Conservation (phyloP, 2,329 filamentous ascomycete species). For the Fusarium sp. region DNA sequence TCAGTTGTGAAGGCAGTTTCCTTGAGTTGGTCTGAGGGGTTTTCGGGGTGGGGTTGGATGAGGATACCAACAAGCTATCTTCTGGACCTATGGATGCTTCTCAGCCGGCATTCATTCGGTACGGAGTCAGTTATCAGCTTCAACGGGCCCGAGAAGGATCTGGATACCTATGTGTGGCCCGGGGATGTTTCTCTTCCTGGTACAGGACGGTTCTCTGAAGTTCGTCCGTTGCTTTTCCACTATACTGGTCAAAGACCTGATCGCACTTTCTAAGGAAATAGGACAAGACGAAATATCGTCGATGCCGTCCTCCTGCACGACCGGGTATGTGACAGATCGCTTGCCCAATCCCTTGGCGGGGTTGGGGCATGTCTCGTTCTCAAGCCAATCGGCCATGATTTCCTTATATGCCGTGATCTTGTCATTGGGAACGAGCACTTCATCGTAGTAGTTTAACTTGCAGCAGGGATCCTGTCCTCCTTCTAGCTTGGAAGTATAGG, state of each 20-base stretch:
- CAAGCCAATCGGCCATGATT: background rate
- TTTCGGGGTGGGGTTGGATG: slow-evolving; percentile 11
- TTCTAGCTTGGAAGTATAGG: background rate
- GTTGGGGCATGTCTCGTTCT: no score
- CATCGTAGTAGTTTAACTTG: background rate
- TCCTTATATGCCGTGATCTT: background rate
- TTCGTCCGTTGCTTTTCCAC: background rate
- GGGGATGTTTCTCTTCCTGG: background rate
- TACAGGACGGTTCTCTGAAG: background rate
- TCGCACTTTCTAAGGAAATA: no score
- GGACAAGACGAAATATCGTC: no score
- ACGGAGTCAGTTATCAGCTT: background rate
- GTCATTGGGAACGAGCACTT: background rate
- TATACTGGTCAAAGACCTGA: background rate
- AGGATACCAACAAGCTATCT: slow-evolving; percentile 17
- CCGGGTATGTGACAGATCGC: no score
- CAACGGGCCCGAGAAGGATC: background rate
- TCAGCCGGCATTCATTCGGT: background rate
- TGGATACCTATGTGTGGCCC: background rate
- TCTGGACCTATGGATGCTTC: slow-evolving; percentile 13
- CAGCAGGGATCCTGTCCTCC: background rate
- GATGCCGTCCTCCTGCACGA: no score
- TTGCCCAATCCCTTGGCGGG: no score
- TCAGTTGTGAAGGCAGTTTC: slow-evolving; percentile 14
- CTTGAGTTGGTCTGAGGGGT: background rate